phyloP scores from a whole-genome alignment of 306 rosid species.

The Cyamopsis tetragonoloba region DNA sequence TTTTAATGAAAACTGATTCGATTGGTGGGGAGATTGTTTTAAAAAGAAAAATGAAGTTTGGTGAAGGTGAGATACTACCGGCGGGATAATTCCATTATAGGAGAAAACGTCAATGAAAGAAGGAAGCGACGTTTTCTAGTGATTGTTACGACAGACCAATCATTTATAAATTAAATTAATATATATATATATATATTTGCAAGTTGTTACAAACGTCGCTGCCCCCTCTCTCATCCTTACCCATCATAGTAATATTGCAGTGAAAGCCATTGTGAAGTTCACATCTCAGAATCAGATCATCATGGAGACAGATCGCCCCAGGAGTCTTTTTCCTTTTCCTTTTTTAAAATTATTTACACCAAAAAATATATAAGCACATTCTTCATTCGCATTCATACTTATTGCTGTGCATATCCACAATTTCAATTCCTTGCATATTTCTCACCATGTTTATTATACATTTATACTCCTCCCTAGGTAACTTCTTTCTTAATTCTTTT shows the following conservation, averaged over 20 bases:
- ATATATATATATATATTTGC: no score
- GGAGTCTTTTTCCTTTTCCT: slow-evolving; percentile 5
- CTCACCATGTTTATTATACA: slow-evolving; percentile 12
- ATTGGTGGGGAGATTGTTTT: slow-evolving; percentile 35
- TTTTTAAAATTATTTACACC: background rate
- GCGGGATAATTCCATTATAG: slow-evolving; percentile 31
- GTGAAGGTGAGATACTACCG: slow-evolving; percentile 38
- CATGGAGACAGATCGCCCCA: background rate
- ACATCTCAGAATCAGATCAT: slow-evolving; percentile 30
- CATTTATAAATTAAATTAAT: slow-evolving; percentile 11
- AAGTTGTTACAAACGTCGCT: slow-evolving; percentile 34
- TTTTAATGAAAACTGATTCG: slow-evolving; percentile 10
- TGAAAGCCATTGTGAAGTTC: slow-evolving; percentile 29
- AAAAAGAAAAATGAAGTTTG: slow-evolving; percentile 27
- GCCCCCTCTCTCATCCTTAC: slow-evolving; percentile 21
- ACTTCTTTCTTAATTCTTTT: no score
- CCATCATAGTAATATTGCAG: slow-evolving; percentile 34
- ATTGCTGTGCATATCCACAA: slow-evolving; percentile 11
- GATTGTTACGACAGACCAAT: slow-evolving; percentile 38
- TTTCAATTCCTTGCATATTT: no score
- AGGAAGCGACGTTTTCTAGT: slow-evolving; percentile 46
- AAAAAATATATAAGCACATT: slow-evolving; percentile 18
- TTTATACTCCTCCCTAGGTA: background rate
- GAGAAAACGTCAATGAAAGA: slow-evolving; percentile 33
- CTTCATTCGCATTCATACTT: slow-evolving; percentile 18